Evolutionary conservation across 2,329 filamentous ascomycete species (phyloP).

Genomic region (Blastomyces silverae): DNA sequence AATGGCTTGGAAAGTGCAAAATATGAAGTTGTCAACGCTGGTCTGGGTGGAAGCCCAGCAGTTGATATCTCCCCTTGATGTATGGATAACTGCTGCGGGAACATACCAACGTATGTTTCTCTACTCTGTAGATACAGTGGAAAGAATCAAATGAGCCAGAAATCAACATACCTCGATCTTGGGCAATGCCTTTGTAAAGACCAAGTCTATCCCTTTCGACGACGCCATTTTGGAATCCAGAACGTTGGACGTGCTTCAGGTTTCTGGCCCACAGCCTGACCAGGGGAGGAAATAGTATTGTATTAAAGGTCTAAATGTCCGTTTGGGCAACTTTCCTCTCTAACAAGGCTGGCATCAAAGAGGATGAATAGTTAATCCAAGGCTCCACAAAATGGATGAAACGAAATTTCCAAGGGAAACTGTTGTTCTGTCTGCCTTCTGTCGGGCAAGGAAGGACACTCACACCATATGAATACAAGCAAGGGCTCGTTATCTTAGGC

Average conservation of each 20-base stretch:
- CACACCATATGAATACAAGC: no score
- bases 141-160: not conserved
- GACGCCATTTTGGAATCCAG: conserved; percentile 24
- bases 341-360: not conserved
- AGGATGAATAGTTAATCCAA: no score
- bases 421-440: no score
- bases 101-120: not conserved
- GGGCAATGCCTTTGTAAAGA: conserved; percentile 32
- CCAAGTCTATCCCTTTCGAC: conserved; percentile 26
- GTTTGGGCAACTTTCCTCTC: no score
- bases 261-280: not conserved
- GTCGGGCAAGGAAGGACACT: no score
- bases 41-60: not conserved
- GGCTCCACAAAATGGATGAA: no score
- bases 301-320: no score
- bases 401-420: no score
- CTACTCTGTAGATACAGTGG: not conserved
- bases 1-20: not conserved
- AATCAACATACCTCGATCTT: conserved; percentile 33
- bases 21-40: not conserved
- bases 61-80: not conserved
- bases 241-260: not conserved
- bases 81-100: not conserved
- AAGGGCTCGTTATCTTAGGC: not conserved
- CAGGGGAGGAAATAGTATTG: not conserved